Percentiles rank a stretch among this genome's conserved stretches.
phyloP scores from a whole-genome alignment of 768 basidiomycete species.

The Lepiota venenata region DNA sequence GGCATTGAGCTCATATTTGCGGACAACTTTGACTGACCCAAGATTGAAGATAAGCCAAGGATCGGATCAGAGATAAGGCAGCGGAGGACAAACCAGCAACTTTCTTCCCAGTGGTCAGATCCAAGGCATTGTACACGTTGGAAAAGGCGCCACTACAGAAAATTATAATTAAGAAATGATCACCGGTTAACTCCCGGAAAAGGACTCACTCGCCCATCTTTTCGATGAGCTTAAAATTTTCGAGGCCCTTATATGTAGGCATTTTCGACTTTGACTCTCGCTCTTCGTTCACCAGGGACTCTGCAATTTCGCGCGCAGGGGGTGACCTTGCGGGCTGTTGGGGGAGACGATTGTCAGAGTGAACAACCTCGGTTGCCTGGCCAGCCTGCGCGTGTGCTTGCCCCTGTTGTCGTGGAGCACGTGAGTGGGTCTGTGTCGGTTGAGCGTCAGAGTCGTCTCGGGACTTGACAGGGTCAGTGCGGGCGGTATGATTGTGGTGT shows the following conservation, averaged over 20 bases:
- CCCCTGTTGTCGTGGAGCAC: slow-evolving; percentile 27
- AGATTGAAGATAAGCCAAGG: slow-evolving; percentile 13
- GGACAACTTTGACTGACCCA: slow-evolving; percentile 82
- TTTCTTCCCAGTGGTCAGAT: slow-evolving; percentile 68
- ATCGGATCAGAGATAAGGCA: slow-evolving; percentile 11
- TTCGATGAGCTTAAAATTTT: slow-evolving; percentile 69
- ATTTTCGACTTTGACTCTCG: slow-evolving; percentile 69
- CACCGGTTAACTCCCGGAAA: slow-evolving; percentile 14
- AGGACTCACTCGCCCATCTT: slow-evolving; percentile 92
- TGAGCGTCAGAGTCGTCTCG: slow-evolving; percentile 19
- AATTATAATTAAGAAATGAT: slow-evolving; percentile 15
- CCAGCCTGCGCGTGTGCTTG: slow-evolving; percentile 25
- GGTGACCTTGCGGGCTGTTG: slow-evolving; percentile 26
- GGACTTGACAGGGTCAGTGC: slow-evolving; percentile 8
- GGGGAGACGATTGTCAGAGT: slow-evolving; percentile 20
- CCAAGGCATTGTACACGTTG: slow-evolving; percentile 94
- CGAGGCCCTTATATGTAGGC: slow-evolving; percentile 85
- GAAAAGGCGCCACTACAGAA: slow-evolving; percentile 85
- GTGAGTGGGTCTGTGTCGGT: slow-evolving; percentile 20
- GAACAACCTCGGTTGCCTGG: slow-evolving; percentile 15
- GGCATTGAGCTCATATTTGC: slow-evolving; percentile 88
- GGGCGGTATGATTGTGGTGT: slow-evolving; percentile 44
- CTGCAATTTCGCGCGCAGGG: slow-evolving; percentile 42
- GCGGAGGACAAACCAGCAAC: slow-evolving; percentile 66
- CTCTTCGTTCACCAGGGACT: slow-evolving; percentile 74